Percentiles rank a stretch among this genome's conserved stretches.
These are phyloP conservation scores for Metschnikowia kofuensis DNA, from an alignment of 805 yeast species.

Conservation along the genomic window DNA sequence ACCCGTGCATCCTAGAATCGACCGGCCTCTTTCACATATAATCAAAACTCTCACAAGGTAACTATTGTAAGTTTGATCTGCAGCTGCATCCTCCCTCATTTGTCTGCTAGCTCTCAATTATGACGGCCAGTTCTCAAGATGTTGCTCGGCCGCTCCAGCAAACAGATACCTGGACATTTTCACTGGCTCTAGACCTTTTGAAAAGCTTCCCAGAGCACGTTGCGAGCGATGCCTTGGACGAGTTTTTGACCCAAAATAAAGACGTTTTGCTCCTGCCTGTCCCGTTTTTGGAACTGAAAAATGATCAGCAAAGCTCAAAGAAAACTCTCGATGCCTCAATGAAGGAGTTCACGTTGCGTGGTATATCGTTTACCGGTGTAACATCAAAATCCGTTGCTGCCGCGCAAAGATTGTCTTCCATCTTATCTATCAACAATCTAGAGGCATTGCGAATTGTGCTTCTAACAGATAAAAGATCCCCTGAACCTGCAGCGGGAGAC, in stretches of 20 bases:
- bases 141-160: conserved; percentile 16
- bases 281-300: conserved; percentile 24
- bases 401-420: conserved; percentile 39
- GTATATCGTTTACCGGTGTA: conserved; percentile 34
- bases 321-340: conserved; percentile 3
- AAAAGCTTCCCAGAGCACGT: conserved; percentile 29
- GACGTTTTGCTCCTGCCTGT: conserved; percentile 28
- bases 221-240: conserved; percentile 37
- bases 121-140: not conserved
- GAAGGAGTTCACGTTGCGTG: conserved; percentile 40
- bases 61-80: not conserved
- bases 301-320: not conserved
- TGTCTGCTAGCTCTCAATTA: not conserved
- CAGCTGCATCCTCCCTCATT: not conserved
- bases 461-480: conserved; percentile 36
- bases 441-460: conserved; percentile 51
- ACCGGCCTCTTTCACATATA: too few relatives aligned
- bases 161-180: conserved; percentile 34
- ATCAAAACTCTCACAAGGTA: too few relatives aligned
- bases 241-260: conserved; percentile 34
- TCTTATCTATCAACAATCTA: conserved; percentile 36
- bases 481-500: conserved; percentile 22
- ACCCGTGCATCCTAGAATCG: too few relatives aligned
- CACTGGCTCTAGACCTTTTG: conserved; percentile 34
- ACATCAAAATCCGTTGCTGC: conserved; percentile 32